These are phyloP conservation scores for Lactifluus echinatus DNA, from an alignment of 768 basidiomycete species.

Conservation along the genomic window DNA sequence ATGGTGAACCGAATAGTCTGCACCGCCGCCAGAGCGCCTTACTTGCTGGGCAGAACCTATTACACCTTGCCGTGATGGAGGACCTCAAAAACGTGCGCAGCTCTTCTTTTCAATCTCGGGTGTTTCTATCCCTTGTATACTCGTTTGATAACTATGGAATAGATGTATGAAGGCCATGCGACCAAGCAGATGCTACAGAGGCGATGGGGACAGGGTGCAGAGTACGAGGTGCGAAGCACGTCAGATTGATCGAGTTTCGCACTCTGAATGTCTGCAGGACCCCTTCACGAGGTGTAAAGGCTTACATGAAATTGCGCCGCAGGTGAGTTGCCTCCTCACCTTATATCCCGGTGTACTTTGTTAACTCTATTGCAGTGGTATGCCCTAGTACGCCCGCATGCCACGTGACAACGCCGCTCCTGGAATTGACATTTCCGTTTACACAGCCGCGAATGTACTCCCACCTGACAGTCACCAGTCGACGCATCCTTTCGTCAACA, in stretches of 20 bases:
- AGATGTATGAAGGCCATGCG: constrained; percentile 47
- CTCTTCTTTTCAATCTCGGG: background rate
- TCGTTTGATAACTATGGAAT: background rate
- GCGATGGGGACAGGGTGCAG: constrained; percentile 45
- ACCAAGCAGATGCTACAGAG: constrained; percentile 44
- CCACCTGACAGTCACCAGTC: constrained; percentile 40
- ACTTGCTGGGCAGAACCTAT: constrained; percentile 14
- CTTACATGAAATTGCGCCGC: constrained; percentile 20
- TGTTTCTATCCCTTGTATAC: background rate
- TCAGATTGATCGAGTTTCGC: constrained; percentile 24
- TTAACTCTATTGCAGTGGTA: constrained; percentile 36
- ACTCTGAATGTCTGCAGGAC: constrained; percentile 30
- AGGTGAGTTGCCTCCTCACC: constrained; percentile 11
- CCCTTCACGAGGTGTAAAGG: constrained; percentile 18
- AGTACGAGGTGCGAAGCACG: constrained; percentile 44
- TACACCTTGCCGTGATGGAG: constrained; percentile 41
- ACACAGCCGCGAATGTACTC: constrained; percentile 47
- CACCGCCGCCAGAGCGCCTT: constrained; percentile 10
- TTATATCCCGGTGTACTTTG: background rate
- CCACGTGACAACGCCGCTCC: too few species aligned
- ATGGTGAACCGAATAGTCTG: background rate
- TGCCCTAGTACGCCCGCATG: constrained; percentile 35
- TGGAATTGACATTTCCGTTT: background rate
- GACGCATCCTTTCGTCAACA: constrained; percentile 52
- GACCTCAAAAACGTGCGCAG: constrained; percentile 41